A percentile compares a stretch with the other conserved stretches of the same genome.
phyloP scores from a whole-genome alignment of 2,329 filamentous ascomycete genomes.

The Apiospora marii region DNA sequence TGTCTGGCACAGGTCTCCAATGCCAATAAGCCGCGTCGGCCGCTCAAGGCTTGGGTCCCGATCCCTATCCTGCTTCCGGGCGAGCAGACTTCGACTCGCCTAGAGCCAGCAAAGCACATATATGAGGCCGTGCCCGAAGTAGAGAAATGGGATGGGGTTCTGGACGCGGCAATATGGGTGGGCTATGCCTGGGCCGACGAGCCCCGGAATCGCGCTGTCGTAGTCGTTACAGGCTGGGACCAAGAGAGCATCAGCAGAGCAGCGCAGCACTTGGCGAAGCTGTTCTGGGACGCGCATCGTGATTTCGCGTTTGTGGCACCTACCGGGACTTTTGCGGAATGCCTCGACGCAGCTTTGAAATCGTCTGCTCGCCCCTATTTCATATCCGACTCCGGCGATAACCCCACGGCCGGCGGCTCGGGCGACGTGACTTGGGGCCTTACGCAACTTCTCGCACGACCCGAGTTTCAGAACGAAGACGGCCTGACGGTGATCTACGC shows the following conservation, averaged over 20 bases:
- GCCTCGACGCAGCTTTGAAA: conserved; percentile 54
- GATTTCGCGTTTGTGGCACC: conserved; percentile 61
- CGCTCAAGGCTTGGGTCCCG: conserved; percentile 60
- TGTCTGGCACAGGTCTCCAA: conserved; percentile 40
- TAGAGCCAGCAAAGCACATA: conserved; percentile 59
- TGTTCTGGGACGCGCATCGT: conserved; percentile 56
- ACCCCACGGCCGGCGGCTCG: conserved; percentile 62
- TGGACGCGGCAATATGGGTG: conserved; percentile 63
- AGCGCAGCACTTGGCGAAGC: conserved; percentile 53
- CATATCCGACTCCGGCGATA: conserved; percentile 63
- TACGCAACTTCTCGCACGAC: conserved; percentile 51
- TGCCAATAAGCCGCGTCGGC: conserved; percentile 41
- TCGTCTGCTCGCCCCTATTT: conserved; percentile 53
- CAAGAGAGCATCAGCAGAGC: conserved; percentile 45
- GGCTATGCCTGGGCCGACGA: conserved; percentile 65
- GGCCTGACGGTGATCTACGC: conserved; percentile 59
- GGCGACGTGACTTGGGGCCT: conserved; percentile 63
- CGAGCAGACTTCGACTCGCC: conserved; percentile 62
- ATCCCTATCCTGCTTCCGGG: conserved; percentile 60
- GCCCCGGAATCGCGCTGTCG: conserved; percentile 56
- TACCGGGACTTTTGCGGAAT: conserved; percentile 55
- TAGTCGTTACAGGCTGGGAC: conserved; percentile 61
- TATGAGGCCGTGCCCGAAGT: conserved; percentile 56
- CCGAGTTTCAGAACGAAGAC: conserved; percentile 50
- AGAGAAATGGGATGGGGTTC: conserved; percentile 49